Evolutionary conservation across 352 stramenopile species (phyloP).

Genomic region (Phytopythium delawarense): DNA sequence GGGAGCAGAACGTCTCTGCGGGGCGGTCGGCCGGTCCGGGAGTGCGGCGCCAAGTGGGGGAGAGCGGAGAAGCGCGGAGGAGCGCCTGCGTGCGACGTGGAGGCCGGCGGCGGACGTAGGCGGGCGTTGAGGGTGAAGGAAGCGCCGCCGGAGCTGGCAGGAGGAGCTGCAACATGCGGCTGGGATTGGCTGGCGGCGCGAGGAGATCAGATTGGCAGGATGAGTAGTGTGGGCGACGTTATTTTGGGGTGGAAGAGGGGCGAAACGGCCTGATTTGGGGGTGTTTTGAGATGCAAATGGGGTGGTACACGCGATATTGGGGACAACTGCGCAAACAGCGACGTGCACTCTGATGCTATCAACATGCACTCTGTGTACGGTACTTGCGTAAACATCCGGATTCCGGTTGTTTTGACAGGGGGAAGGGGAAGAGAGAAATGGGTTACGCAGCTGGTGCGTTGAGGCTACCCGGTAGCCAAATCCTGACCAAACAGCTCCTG

Average conservation of each 20-base stretch:
- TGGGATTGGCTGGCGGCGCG: conserved; percentile 5
- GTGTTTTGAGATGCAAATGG: neutral
- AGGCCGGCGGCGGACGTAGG: neutral
- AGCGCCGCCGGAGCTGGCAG: neutral
- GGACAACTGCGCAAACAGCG: neutral
- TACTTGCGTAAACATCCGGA: neutral
- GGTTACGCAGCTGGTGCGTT: neutral
- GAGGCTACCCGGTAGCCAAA: too few species aligned
- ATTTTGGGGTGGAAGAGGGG: neutral
- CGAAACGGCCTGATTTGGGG: neutral
- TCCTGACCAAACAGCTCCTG: too few species aligned
- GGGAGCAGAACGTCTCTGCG: neutral
- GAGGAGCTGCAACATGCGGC: neutral
- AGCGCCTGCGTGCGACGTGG: neutral
- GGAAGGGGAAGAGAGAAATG: neutral
- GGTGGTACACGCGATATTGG: neutral
- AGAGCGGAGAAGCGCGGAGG: neutral
- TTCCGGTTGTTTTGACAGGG: conserved; percentile 1
- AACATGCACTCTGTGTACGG: neutral
- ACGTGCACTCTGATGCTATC: neutral
- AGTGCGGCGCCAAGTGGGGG: neutral
- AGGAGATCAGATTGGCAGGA: neutral
- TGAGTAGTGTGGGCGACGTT: neutral
- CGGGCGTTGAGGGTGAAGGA: neutral
- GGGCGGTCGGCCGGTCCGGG: neutral